A percentile compares a stretch with the other conserved stretches of the same genome.
phyloP scores from a whole-genome alignment of 495 filamentous ascomycete genomes.

The Neurospora sp. region DNA sequence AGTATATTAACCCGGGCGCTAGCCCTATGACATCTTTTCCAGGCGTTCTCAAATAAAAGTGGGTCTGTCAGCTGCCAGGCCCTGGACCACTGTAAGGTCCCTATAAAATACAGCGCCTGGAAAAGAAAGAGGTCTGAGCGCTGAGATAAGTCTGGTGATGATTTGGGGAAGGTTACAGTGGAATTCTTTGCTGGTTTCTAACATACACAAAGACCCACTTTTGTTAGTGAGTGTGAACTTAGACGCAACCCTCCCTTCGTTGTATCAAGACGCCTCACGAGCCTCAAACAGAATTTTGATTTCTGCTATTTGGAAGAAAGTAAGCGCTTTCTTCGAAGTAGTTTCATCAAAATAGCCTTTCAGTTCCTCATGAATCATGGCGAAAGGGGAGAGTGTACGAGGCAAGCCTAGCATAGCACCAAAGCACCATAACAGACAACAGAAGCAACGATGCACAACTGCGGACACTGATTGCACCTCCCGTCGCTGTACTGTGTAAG shows the following conservation, averaged over 20 bases:
- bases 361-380: neutral
- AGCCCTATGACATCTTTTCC: too few species aligned
- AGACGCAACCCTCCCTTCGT: neutral
- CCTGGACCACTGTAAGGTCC: too few species aligned
- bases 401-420: neutral
- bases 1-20: too few species aligned
- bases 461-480: neutral
- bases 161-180: neutral
- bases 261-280: neutral
- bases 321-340: too few species aligned
- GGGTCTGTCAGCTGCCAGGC: too few species aligned
- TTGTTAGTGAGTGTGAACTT: neutral
- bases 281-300: neutral
- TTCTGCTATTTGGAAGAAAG: neutral
- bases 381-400: neutral
- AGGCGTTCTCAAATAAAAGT: too few species aligned
- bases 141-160: too few species aligned
- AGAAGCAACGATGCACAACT: neutral
- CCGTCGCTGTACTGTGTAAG: neutral
- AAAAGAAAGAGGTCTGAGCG: too few species aligned
- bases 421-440: neutral
- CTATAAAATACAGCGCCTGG: too few species aligned
- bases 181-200: too few species aligned
- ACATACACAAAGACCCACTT: neutral
- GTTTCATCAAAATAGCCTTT: neutral